Percentiles rank a stretch among this genome's conserved stretches.
phyloP scores from a whole-genome alignment of 2,329 filamentous ascomycete species.

The Alternaria viburni region DNA sequence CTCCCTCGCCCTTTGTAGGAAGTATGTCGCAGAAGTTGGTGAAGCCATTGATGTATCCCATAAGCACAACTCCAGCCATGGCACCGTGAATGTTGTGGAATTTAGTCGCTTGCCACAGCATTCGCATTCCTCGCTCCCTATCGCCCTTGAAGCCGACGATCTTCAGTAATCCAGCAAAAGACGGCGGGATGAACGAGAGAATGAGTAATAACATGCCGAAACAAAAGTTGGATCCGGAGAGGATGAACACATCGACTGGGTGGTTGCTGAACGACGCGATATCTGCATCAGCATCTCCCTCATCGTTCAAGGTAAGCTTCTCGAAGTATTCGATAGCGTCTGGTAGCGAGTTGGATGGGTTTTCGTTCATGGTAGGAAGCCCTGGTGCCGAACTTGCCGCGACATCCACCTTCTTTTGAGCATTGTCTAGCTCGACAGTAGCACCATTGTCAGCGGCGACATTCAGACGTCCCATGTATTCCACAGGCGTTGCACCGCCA shows the following conservation, averaged over 20 bases:
- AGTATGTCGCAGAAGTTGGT: slow-evolving; percentile 89
- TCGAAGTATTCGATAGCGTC: slow-evolving; percentile 40
- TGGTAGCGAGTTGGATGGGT: slow-evolving; percentile 28
- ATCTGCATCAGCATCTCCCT: slow-evolving; percentile 58
- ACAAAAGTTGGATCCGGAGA: slow-evolving; percentile 87
- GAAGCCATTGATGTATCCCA: slow-evolving; percentile 88
- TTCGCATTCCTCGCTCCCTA: slow-evolving; percentile 76
- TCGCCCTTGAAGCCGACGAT: slow-evolving; percentile 93
- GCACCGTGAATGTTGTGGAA: slow-evolving; percentile 93
- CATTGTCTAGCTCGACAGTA: slow-evolving; percentile 32
- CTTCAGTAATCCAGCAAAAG: slow-evolving; percentile 84
- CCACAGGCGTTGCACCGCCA: slow-evolving; percentile 54
- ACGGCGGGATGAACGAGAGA: slow-evolving; percentile 90
- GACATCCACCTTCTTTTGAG: slow-evolving; percentile 26
- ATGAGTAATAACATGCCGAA: slow-evolving; percentile 86
- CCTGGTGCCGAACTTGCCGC: slow-evolving; percentile 34
- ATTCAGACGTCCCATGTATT: slow-evolving; percentile 56
- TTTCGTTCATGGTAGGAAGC: slow-evolving; percentile 25
- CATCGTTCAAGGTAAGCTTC: slow-evolving; percentile 36
- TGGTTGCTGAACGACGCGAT: slow-evolving; percentile 70
- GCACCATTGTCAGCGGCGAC: slow-evolving; percentile 30
- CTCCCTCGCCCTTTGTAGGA: slow-evolving; percentile 64
- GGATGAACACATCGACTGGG: slow-evolving; percentile 84
- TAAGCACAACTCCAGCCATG: slow-evolving; percentile 78
- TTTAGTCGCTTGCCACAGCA: slow-evolving; percentile 89